Evolutionary conservation across 176 grass and related monocot genomes (phyloP).

Genomic region (Juncus inflexus): DNA sequence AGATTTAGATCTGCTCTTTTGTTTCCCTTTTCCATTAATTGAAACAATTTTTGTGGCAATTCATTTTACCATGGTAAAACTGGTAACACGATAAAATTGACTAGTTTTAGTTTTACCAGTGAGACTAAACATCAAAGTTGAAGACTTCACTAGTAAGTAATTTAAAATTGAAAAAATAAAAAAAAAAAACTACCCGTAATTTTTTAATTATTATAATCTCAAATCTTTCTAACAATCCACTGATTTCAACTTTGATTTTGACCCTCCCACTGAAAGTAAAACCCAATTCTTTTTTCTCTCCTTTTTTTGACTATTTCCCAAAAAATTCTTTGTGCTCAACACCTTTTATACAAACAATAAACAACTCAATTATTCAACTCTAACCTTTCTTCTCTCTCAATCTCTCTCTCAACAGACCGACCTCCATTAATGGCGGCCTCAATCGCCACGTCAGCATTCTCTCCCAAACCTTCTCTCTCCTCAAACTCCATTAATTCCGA

Average conservation of each 20-base stretch:
- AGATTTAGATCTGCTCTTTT: conserved; percentile 24
- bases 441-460: conserved; percentile 61
- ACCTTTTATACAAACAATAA: background rate
- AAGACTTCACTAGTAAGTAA: too few species aligned
- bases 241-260: background rate
- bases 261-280: background rate
- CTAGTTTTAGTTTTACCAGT: background rate
- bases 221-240: too few species aligned
- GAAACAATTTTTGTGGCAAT: conserved; percentile 11
- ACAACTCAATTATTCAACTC: background rate
- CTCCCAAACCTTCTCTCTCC: conserved; percentile 43
- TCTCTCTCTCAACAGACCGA: conserved; percentile 5
- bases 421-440: conserved; percentile 52
- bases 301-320: conserved; percentile 11
- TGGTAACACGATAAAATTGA: background rate
- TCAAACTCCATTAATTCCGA: too few species aligned
- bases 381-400: conserved; percentile 4
- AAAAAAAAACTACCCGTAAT: too few species aligned
- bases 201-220: too few species aligned
- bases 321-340: conserved; percentile 1
- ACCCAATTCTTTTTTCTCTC: background rate
- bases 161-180: too few species aligned
- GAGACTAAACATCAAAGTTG: conserved; percentile 3
- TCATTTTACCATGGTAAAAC: background rate
- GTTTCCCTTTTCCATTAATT: conserved; percentile 1